Base-by-base conservation (phyloP, 2,329 filamentous ascomycete species). In the Fusarium proliferatum region DNA sequence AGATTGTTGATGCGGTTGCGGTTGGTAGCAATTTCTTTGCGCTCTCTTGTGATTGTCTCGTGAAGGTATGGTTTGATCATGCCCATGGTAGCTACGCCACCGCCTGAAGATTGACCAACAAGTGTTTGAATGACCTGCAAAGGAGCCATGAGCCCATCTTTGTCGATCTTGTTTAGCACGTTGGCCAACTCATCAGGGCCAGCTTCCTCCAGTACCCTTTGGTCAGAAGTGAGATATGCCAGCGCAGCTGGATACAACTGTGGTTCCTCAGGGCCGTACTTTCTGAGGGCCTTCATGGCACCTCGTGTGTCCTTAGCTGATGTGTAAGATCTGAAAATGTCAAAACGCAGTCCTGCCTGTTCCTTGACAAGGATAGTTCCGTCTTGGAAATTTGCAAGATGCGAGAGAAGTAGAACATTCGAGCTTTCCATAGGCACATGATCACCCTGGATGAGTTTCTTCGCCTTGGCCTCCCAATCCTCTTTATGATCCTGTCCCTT, bases 241-340 rank as follows among this genome's bases (percentile, higher is more conserved):
- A 99, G 87, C 1, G 96, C 96, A 15, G 96, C 94, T 5, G 96
- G 92, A 79, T 99, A 99, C 4, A 99, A 88, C 70, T 96, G 93
- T 1, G 96, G 95, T 77, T 98, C 96, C 75, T 95, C 91, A 0
- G 93, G 91, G 0, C 96, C 97, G 79, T 99, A 99, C 82, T 97
- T 98, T 68, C 91, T 90, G 45, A 99, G 86, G 0, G 96, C 95
- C 79, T 93, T 94, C 79, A 99, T 94, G 9, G 96, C 96, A 15
- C 96, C 96, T 45, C 89, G 87, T 2, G 96, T 99, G 81, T 99
- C 96, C 74, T 95, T 94, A 28, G 95, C 94, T 2, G 95, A 91
- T 3, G 96, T 97, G 81, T 97, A 98, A 2, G 96, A 98, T 55
- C 96, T 92, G 85, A 99, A 98, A 67, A 99, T 98, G 82, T 99